These are phyloP conservation scores for Chlorella sp. DNA, from an alignment of 139 green algal genomes.

Conservation along the genomic window DNA sequence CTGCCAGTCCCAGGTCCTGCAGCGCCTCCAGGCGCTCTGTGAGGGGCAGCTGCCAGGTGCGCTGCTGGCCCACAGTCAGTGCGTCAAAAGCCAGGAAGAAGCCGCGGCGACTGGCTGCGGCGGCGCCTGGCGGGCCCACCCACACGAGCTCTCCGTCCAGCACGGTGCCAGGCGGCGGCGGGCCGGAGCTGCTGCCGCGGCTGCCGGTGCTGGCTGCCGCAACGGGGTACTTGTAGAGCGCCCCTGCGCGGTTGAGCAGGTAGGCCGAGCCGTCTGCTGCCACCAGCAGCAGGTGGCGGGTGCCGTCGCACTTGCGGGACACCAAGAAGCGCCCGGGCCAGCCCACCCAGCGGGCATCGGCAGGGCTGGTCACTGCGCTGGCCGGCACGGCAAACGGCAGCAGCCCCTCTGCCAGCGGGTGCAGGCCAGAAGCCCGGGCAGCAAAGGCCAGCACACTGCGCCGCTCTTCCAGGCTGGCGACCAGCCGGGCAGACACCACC, in stretches of 20 bases:
- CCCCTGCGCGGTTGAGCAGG: neutral
- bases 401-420: neutral
- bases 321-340: neutral
- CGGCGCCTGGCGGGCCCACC: neutral
- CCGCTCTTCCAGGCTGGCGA: neutral
- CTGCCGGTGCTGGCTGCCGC: neutral
- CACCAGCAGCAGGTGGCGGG: neutral
- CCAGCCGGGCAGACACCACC: neutral
- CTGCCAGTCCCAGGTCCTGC: neutral
- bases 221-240: neutral
- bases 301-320: constrained; percentile 4
- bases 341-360: neutral
- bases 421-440: neutral
- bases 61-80: neutral
- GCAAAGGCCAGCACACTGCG: neutral
- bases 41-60: neutral
- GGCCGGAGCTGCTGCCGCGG: neutral
- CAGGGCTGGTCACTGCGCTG: neutral
- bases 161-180: neutral
- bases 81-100: constrained; percentile 12
- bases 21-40: neutral
- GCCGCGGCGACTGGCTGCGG: neutral
- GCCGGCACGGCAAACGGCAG: neutral
- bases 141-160: constrained; percentile 2
- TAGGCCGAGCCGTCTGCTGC: neutral